A percentile compares a stretch with the other conserved stretches of the same genome.
phyloP scores from a whole-genome alignment of 331 rosid genomes.

The Malus hybrid region DNA sequence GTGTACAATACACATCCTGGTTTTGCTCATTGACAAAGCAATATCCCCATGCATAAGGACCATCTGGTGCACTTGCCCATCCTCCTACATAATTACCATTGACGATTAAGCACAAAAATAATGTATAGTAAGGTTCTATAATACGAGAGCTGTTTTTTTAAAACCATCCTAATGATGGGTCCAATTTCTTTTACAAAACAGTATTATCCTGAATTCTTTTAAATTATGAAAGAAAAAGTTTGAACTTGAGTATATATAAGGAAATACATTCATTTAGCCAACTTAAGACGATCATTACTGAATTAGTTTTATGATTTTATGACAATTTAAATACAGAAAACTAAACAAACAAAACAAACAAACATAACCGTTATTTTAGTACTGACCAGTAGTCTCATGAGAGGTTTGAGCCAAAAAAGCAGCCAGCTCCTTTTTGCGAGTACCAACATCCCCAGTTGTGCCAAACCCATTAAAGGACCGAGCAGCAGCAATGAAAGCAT shows the following conservation, averaged over 20 bases:
- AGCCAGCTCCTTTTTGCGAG: conserved; percentile 33
- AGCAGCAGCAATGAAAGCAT: conserved; percentile 53
- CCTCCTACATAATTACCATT: conserved; percentile 3
- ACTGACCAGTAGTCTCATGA: conserved; percentile 59
- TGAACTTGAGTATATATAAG: too few species aligned
- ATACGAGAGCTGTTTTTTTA: too few species aligned
- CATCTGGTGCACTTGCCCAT: conserved; percentile 13
- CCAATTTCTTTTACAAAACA: too few species aligned
- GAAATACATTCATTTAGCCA: too few species aligned
- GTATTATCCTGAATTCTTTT: neutral
- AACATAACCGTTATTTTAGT: neutral
- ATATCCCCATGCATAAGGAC: conserved; percentile 20
- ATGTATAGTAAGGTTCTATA: neutral
- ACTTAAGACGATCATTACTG: neutral
- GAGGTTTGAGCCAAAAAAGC: conserved; percentile 76
- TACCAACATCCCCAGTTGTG: conserved; percentile 44
- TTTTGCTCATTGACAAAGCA: neutral
- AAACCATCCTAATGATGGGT: neutral
- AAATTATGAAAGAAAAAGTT: too few species aligned
- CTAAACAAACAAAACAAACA: neutral
- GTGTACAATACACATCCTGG: neutral
- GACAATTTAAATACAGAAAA: neutral
- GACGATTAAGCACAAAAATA: neutral
- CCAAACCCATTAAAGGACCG: conserved; percentile 50
- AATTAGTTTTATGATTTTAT: neutral